Conservation (phyloP, 2,329 filamentous ascomycete genomes). For the Trichoderma lentiforme region DNA sequence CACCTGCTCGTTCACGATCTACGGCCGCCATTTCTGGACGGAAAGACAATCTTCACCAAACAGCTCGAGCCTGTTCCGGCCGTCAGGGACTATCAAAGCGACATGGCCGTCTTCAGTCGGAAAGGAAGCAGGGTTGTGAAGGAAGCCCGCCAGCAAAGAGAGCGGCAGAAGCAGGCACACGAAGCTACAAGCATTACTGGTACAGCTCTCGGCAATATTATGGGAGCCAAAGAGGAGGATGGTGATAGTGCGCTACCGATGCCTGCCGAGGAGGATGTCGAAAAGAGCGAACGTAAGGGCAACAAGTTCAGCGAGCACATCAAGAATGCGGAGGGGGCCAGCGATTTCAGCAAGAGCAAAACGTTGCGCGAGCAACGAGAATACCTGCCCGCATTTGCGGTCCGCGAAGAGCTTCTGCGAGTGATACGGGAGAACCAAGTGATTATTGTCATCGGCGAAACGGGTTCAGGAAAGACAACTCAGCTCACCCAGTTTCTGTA, state of each 20-base stretch:
- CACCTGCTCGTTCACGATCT: conserved; percentile 93
- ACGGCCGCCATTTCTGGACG: conserved; percentile 90
- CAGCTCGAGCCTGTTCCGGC: conserved; percentile 93
- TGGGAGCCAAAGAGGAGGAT: conserved; percentile 91
- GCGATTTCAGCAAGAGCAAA: conserved; percentile 90
- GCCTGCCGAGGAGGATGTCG: conserved; percentile 65
- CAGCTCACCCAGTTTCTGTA: conserved; percentile 94
- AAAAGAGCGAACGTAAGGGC: conserved; percentile 46
- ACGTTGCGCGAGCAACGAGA: conserved; percentile 86
- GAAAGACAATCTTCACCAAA: conserved; percentile 93
- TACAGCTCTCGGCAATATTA: conserved; percentile 87
- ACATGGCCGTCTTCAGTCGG: conserved; percentile 97
- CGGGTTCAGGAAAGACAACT: conserved; percentile 95
- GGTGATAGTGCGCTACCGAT: conserved; percentile 84
- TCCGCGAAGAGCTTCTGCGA: conserved; percentile 84
- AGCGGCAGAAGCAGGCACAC: conserved; percentile 90
- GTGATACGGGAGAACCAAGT: conserved; percentile 97
- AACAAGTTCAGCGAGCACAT: conserved; percentile 87
- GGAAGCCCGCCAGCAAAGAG: conserved; percentile 85
- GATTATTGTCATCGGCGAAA: conserved; percentile 93
- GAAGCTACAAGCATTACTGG: conserved; percentile 91
- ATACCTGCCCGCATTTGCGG: conserved; percentile 91
- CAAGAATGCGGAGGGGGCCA: conserved; percentile 81
- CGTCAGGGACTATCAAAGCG: conserved; percentile 88
- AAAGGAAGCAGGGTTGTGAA: conserved; percentile 93